Evolutionary conservation across 371 early-diverging fungal species (phyloP).

Genomic region (Zopfochytrium polystomum): DNA sequence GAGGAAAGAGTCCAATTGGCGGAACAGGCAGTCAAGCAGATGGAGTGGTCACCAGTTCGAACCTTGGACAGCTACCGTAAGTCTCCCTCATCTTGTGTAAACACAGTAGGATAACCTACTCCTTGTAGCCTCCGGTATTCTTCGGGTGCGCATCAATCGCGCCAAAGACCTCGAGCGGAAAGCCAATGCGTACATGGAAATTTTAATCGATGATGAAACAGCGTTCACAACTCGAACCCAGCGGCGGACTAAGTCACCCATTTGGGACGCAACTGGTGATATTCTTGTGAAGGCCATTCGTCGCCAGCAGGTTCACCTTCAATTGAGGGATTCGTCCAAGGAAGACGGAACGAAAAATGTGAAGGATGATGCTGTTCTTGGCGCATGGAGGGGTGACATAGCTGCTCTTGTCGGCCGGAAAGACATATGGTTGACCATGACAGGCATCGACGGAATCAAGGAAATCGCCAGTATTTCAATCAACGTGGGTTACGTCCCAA

Average conservation of each 20-base stretch:
- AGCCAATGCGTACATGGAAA: conserved; percentile 30
- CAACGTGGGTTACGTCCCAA: conserved; percentile 18
- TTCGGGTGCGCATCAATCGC: conserved; percentile 28
- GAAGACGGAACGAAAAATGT: background rate
- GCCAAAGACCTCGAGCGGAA: conserved; percentile 18
- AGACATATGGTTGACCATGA: conserved; percentile 9
- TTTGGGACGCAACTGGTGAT: conserved; percentile 29
- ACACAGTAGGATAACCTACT: too few relatives aligned
- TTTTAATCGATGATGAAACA: conserved; percentile 29
- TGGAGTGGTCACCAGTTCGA: too few relatives aligned
- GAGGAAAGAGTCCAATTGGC: too few relatives aligned
- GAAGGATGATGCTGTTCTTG: conserved; percentile 10
- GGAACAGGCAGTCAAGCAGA: too few relatives aligned
- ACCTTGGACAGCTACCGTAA: too few relatives aligned
- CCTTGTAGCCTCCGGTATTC: conserved; percentile 35
- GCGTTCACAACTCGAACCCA: conserved; percentile 28
- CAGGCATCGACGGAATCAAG: background rate
- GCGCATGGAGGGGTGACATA: conserved; percentile 13
- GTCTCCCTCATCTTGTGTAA: too few relatives aligned
- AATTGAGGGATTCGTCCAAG: background rate
- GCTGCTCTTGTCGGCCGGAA: conserved; percentile 9
- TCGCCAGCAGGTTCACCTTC: conserved; percentile 6
- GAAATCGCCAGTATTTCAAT: background rate
- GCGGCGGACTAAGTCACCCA: conserved; percentile 10
- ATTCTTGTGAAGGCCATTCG: conserved; percentile 18